Conservation (phyloP, 164 flowering plant genomes). For the Protea cynaroides region DNA sequence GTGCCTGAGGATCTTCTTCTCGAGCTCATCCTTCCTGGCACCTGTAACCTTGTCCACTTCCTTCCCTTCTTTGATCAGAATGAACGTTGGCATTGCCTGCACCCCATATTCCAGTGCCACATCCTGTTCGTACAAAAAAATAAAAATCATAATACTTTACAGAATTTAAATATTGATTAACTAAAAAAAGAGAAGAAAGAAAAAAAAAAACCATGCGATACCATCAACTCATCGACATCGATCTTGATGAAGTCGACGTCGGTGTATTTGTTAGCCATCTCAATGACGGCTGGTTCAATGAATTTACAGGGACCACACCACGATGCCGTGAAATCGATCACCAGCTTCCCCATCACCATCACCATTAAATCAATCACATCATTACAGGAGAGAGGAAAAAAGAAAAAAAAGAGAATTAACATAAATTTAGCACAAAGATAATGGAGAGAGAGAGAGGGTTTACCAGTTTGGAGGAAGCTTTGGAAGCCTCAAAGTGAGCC, state of each 20-base stretch:
- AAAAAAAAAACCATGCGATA: conserved; percentile 12
- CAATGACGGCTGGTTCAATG: conserved; percentile 51
- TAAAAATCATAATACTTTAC: too few species aligned
- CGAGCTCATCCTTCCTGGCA: conserved; percentile 66
- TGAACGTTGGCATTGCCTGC: conserved; percentile 81
- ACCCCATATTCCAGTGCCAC: conserved; percentile 59
- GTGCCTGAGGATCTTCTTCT: conserved; percentile 43
- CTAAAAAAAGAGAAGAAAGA: not conserved
- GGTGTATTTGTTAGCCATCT: conserved; percentile 45
- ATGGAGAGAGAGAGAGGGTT: too few species aligned
- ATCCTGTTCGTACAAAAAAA: conserved; percentile 17
- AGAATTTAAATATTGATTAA: too few species aligned
- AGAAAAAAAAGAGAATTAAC: too few species aligned
- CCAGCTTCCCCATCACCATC: conserved; percentile 23
- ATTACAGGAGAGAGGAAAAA: too few species aligned
- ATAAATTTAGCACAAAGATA: too few species aligned
- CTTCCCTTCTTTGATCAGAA: conserved; percentile 65
- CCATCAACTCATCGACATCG: conserved; percentile 74
- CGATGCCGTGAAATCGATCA: conserved; percentile 68
- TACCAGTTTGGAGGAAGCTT: conserved; percentile 50
- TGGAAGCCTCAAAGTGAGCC: conserved; percentile 46
- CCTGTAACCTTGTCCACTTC: conserved; percentile 70
- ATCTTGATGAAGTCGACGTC: conserved; percentile 64
- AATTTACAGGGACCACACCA: conserved; percentile 90
- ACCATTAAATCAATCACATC: too few species aligned